These are phyloP conservation scores for Arachnopeziza araneosa DNA, from an alignment of 2,329 filamentous ascomycete genomes.

Conservation along the genomic window DNA sequence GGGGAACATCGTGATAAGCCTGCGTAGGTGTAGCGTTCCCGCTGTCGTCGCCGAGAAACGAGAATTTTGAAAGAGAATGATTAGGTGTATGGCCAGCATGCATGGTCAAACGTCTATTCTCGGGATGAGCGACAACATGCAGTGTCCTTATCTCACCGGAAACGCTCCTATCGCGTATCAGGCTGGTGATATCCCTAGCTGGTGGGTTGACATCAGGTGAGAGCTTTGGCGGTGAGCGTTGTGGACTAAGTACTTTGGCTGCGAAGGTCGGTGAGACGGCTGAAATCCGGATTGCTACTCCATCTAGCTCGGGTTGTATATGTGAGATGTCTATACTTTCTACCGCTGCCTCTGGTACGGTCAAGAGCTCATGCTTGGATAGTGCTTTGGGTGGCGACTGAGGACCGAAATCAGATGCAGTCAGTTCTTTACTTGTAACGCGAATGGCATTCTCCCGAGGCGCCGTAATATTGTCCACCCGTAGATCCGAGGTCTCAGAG, in stretches of 20 bases:
- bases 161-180: neutral
- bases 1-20: conserved; percentile 3
- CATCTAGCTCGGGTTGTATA: conserved; percentile 54
- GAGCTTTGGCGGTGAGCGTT: conserved; percentile 20
- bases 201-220: conserved; percentile 20
- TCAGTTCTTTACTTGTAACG: conserved; percentile 29
- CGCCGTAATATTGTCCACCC: conserved; percentile 25
- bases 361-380: conserved; percentile 10
- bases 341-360: conserved; percentile 17
- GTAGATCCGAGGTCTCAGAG: conserved; percentile 18
- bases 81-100: conserved; percentile 59
- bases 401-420: conserved; percentile 26
- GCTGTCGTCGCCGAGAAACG: conserved; percentile 31
- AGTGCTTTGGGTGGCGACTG: conserved; percentile 9
- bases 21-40: conserved; percentile 27
- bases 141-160: conserved; percentile 13
- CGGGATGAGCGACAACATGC: conserved; percentile 27
- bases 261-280: conserved; percentile 38
- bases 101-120: conserved; percentile 50
- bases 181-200: conserved; percentile 11
- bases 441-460: conserved; percentile 24
- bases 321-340: conserved; percentile 51
- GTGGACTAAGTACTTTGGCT: conserved; percentile 26
- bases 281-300: conserved; percentile 49
- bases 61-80: conserved; percentile 48